These are phyloP conservation scores for Ophiorrhiza pumila DNA, from an alignment of 257 asterid species.

Conservation along the genomic window DNA sequence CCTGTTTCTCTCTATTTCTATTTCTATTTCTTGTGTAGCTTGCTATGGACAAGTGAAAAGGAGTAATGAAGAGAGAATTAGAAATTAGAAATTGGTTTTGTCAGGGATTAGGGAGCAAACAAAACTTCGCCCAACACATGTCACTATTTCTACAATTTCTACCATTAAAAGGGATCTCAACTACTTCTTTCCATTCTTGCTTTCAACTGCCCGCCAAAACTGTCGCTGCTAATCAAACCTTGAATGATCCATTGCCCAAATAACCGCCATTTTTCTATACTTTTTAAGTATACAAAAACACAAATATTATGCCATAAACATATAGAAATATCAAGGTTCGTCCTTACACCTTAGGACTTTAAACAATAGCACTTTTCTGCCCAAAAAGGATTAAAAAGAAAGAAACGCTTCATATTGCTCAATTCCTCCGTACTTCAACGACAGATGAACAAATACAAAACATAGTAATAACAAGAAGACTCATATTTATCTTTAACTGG, in stretches of 20 bases:
- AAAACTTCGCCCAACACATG: conserved; percentile 39
- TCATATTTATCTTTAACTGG: not conserved
- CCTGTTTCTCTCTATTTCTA: not conserved
- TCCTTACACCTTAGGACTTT: too few species aligned
- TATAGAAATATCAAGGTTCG: too few species aligned
- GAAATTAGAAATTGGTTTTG: not conserved
- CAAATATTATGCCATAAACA: too few species aligned
- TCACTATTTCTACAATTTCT: conserved; percentile 38
- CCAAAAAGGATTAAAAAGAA: not conserved
- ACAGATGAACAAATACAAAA: not conserved
- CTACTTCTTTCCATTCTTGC: conserved; percentile 20
- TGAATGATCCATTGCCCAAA: not conserved
- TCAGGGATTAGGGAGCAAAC: conserved; percentile 22
- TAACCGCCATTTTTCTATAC: not conserved
- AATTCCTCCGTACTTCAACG: too few species aligned
- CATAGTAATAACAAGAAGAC: not conserved
- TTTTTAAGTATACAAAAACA: too few species aligned
- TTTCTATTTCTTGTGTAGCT: not conserved
- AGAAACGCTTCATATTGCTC: too few species aligned
- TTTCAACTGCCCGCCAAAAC: conserved; percentile 26
- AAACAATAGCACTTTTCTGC: too few species aligned
- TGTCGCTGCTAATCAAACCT: conserved; percentile 8
- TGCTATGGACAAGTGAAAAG: not conserved
- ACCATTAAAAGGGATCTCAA: conserved; percentile 54
- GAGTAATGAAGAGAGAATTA: not conserved